Conservation (phyloP, 2,329 filamentous ascomycete genomes). For the Fusarium concolor region DNA sequence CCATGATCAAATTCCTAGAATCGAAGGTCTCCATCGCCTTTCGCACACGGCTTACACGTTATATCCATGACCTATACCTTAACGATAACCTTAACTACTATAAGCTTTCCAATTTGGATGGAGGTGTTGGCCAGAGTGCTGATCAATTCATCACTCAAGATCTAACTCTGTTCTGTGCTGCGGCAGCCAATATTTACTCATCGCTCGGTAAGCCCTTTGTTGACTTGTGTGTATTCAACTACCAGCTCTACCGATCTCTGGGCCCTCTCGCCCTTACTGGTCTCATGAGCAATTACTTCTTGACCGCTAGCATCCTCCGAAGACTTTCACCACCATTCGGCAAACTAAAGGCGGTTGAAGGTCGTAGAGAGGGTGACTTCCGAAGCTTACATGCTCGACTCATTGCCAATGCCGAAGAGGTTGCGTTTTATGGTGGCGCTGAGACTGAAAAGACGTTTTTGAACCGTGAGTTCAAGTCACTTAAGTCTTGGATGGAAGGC, state of each 20-base stretch:
- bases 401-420: constrained; percentile 96
- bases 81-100: constrained; percentile 97
- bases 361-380: constrained; percentile 94
- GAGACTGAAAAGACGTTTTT: constrained; percentile 95
- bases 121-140: constrained; percentile 88
- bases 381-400: constrained; percentile 88
- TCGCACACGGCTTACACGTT: constrained; percentile 91
- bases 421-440: constrained; percentile 96
- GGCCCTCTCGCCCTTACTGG: constrained; percentile 89
- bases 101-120: constrained; percentile 91
- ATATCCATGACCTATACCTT: constrained; percentile 96
- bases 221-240: constrained; percentile 98
- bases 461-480: constrained; percentile 89
- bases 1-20: constrained; percentile 98
- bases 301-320: constrained; percentile 90
- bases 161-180: constrained; percentile 92
- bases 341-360: constrained; percentile 95
- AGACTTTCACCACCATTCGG: constrained; percentile 94
- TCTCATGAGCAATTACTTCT: constrained; percentile 90
- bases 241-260: constrained; percentile 91
- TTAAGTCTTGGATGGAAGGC: constrained; percentile 97
- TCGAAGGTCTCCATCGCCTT: constrained; percentile 99
- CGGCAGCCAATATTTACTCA: constrained; percentile 92
- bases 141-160: constrained; percentile 99
- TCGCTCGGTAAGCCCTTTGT: constrained; percentile 97